Percentiles rank a stretch among this genome's conserved stretches.
These are phyloP conservation scores for Trypanosoma platydactyli DNA, from an alignment of 208 protist species.

Conservation along the genomic window DNA sequence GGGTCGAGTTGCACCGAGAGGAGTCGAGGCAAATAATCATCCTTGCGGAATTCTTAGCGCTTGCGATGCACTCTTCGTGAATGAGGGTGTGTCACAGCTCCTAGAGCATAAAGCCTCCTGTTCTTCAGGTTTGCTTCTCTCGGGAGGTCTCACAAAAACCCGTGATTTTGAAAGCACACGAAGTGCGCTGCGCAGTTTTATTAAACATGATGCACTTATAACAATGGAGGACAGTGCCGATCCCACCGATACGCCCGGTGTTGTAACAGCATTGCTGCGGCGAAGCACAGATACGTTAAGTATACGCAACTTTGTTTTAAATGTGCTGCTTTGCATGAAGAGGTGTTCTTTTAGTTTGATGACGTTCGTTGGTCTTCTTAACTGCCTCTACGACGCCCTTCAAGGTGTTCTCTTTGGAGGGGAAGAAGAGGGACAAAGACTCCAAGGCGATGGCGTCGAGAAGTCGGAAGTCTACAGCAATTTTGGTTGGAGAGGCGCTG, in stretches of 20 bases:
- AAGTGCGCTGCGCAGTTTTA: slow-evolving; percentile 39
- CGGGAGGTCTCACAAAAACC: slow-evolving; percentile 31
- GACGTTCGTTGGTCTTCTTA: slow-evolving; percentile 69
- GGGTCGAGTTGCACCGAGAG: background rate
- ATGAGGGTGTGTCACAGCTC: slow-evolving; percentile 29
- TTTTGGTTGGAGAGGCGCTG: slow-evolving; percentile 15
- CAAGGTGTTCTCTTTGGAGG: slow-evolving; percentile 33
- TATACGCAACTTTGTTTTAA: slow-evolving; percentile 40
- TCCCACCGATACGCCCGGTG: slow-evolving; percentile 31
- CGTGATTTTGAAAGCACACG: slow-evolving; percentile 40
- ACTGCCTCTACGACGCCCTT: slow-evolving; percentile 67
- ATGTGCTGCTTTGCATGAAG: slow-evolving; percentile 48
- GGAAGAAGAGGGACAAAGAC: slow-evolving; percentile 2
- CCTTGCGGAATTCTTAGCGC: background rate
- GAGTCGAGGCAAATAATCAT: background rate
- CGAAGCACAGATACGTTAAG: slow-evolving; percentile 28
- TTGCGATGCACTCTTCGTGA: background rate
- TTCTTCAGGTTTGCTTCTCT: slow-evolving; percentile 32
- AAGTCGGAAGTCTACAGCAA: slow-evolving; percentile 1
- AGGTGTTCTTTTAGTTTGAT: slow-evolving; percentile 44
- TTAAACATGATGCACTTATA: slow-evolving; percentile 56
- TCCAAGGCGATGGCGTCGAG: background rate
- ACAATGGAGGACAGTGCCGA: slow-evolving; percentile 28
- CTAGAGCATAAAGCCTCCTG: slow-evolving; percentile 1
- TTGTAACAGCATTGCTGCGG: slow-evolving; percentile 43